A percentile compares a stretch with the other conserved stretches of the same genome.
Evolutionary conservation across 1,139 yeast genomes (phyloP).

Genomic region (Blastobotrys elegans): DNA sequence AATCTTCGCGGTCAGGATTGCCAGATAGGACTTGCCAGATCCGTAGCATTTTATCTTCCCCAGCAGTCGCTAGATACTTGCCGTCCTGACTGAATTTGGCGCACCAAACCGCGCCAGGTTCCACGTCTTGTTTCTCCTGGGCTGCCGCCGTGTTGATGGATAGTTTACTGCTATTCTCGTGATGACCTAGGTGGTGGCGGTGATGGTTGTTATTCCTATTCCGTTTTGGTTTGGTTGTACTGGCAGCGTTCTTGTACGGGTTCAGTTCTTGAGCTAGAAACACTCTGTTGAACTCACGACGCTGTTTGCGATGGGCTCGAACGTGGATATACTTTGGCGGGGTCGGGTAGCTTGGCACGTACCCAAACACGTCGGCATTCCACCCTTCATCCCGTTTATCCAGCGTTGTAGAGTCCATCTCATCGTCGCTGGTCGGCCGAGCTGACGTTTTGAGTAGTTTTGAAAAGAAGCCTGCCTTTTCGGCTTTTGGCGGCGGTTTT

Average conservation of each 20-base stretch:
- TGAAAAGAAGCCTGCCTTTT: conserved; percentile 19
- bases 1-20: conserved; percentile 23
- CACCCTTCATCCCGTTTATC: conserved; percentile 33
- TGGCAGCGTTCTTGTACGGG: not conserved
- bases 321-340: conserved; percentile 37
- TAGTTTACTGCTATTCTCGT: not conserved
- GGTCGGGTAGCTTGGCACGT: conserved; percentile 28
- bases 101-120: conserved; percentile 56
- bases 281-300: conserved; percentile 45
- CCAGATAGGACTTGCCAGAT: conserved; percentile 73
- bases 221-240: too few relatives aligned
- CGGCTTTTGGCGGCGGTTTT: not conserved
- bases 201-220: conserved; percentile 3
- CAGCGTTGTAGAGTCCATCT: conserved; percentile 18
- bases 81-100: conserved; percentile 77
- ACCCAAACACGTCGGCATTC: conserved; percentile 33
- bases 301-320: conserved; percentile 33
- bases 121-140: conserved; percentile 2
- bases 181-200: not conserved
- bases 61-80: conserved; percentile 76
- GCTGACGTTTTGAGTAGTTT: conserved; percentile 20
- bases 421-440: conserved; percentile 27
- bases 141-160: not conserved
- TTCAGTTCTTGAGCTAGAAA: conserved; percentile 76
- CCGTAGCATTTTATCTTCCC: conserved; percentile 61